Evolutionary conservation across 73 alveolate genomes (phyloP), one percentile per base, ranked within the genome.

Genomic region (Tetrahymena borealis): DNA sequence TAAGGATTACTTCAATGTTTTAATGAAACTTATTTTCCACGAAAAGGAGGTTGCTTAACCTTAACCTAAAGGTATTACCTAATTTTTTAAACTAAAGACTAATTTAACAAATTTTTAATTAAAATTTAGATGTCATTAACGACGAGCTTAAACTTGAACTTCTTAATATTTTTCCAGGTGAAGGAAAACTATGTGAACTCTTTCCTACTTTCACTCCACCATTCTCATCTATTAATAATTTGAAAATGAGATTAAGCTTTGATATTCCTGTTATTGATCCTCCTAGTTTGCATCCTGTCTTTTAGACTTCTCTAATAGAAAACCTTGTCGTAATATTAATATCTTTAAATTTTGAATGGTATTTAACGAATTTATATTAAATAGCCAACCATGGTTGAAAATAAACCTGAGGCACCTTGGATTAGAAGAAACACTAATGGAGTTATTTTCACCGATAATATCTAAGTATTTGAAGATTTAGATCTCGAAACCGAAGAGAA

Each of bases 361-460:
- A 60, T 60, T 35, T 60, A 60, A 92, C n/a, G 11, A 2, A 36
- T 12, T 24, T 16, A 38, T 32, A 39, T 2, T 39, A 15, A 79
- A 79, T 93, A 93, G 95, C 95, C 95, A 11, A 33, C 78, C 20
- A 60, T 60, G 16, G 95, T 94, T 20, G 95, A 94, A 41, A 91
- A 94, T 28, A 94, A 94, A 40, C 97, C 97, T 38, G 97, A 94
- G 90, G 97, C 97, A 9, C 97, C 97, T 7, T 94, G 97, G 96
- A 94, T 94, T 38, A 94, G 95, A 42, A 91, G 97, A 39, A 95
- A 91, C 18, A 38, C 90, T 7, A 38, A 39, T 32, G 91, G 90
- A 33, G 95, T 94, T 16, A 94, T 91, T 39, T 94, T 94, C 91
- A 94, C 97, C 11, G 97, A 94, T 31, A 92, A 94, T 38, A 39